Conservation (phyloP, 2,329 filamentous ascomycete species). For the Fusarium sulawesiense region DNA sequence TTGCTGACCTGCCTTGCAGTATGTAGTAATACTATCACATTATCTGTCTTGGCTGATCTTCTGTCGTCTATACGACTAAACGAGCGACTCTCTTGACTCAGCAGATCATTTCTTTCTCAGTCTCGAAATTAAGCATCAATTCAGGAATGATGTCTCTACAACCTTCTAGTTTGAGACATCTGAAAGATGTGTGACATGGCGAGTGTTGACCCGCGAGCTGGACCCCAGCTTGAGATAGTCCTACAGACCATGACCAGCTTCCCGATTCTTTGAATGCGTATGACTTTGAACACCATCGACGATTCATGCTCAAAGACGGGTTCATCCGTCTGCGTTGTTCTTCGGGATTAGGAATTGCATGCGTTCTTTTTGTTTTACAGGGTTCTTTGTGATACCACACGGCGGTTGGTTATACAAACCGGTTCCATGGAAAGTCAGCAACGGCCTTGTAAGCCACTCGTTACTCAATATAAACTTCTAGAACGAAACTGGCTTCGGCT, state of each 20-base stretch:
- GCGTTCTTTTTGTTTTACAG: neutral
- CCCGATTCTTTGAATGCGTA: neutral
- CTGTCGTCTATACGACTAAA: neutral
- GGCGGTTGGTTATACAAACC: neutral
- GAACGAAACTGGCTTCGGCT: neutral
- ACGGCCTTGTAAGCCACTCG: neutral
- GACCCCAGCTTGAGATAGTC: neutral
- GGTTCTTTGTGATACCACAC: neutral
- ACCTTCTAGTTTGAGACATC: neutral
- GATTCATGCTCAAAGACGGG: neutral
- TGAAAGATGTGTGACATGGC: neutral
- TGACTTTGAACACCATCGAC: neutral
- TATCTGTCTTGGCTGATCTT: neutral
- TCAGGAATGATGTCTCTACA: neutral
- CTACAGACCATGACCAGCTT: neutral
- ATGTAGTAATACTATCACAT: neutral
- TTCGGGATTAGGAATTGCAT: neutral
- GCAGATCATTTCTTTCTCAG: neutral
- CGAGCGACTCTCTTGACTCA: accelerated
- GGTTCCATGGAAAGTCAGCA: neutral
- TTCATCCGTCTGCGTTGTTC: neutral
- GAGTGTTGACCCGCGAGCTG: no score
- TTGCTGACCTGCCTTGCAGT: neutral
- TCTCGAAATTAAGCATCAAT: neutral
- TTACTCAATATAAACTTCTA: neutral